These are phyloP conservation scores for Cryptococcus deneoformans DNA, from an alignment of 1,284 basidiomycete species.

Conservation along the genomic window DNA sequence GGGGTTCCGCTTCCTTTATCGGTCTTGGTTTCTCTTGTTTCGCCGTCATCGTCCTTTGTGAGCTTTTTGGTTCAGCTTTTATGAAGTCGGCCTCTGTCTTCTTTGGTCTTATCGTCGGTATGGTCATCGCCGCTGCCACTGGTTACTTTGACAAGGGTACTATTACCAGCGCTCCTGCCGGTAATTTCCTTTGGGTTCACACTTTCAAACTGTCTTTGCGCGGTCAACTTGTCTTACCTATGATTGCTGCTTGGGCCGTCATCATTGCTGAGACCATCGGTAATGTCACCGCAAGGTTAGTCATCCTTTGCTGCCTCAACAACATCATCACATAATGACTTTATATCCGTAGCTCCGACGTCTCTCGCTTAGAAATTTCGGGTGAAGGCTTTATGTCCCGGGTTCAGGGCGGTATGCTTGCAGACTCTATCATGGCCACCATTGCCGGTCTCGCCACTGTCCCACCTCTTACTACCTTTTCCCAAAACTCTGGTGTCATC, in stretches of 20 bases:
- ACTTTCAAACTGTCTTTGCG: constrained; percentile 25
- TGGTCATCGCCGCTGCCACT: constrained; percentile 32
- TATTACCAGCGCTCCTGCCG: constrained; percentile 25
- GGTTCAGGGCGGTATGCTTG: constrained; percentile 36
- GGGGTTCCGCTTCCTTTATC: constrained; percentile 29
- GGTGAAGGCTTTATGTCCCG: constrained; percentile 24
- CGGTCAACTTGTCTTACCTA: constrained; percentile 32
- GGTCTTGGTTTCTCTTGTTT: constrained; percentile 33
- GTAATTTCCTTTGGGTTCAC: constrained; percentile 31
- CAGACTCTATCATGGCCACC: constrained; percentile 29
- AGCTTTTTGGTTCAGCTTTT: constrained; percentile 35
- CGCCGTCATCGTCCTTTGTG: constrained; percentile 23
- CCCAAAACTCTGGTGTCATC: constrained; percentile 38
- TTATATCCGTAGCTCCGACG: constrained; percentile 9
- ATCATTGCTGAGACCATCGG: constrained; percentile 36
- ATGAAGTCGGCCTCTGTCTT: constrained; percentile 36
- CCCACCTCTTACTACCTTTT: constrained; percentile 35
- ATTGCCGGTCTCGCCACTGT: constrained; percentile 32
- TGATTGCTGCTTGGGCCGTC: constrained; percentile 32
- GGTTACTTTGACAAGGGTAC: constrained; percentile 27
- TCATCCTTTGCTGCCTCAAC: not conserved
- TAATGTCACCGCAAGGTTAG: constrained; percentile 22
- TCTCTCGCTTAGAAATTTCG: constrained; percentile 22
- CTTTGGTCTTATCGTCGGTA: constrained; percentile 30
- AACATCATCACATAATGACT: not conserved